Evolutionary conservation across 2,329 filamentous ascomycete genomes (phyloP).

Genomic region (Nigrospora sphaerica): DNA sequence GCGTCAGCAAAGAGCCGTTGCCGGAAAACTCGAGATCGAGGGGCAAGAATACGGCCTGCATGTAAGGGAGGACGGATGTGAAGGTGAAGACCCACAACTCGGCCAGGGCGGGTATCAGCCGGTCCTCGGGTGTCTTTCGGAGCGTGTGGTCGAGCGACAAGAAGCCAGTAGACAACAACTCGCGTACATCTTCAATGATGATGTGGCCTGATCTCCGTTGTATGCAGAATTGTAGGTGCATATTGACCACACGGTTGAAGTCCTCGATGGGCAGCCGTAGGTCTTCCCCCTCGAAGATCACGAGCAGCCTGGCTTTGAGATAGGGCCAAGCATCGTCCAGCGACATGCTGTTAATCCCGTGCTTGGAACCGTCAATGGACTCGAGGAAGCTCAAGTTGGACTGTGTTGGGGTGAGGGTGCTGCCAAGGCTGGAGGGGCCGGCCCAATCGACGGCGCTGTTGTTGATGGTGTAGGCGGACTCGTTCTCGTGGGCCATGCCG

Average conservation of each 20-base stretch:
- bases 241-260: conserved; percentile 71
- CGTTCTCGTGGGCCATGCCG: conserved; percentile 42
- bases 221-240: conserved; percentile 73
- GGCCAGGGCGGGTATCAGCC: conserved; percentile 82
- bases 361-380: conserved; percentile 47
- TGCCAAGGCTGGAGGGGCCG: conserved; percentile 44
- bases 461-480: conserved; percentile 31
- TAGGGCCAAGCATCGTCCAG: conserved; percentile 78
- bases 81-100: conserved; percentile 94
- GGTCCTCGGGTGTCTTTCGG: conserved; percentile 71
- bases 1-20: conserved; percentile 68
- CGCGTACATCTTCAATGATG: conserved; percentile 69
- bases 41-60: conserved; percentile 91
- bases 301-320: conserved; percentile 66
- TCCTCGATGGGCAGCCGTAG: conserved; percentile 75
- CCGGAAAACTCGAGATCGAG: conserved; percentile 91
- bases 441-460: conserved; percentile 37
- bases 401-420: conserved; percentile 16
- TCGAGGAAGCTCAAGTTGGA: conserved; percentile 38
- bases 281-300: conserved; percentile 77
- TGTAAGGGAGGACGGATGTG: conserved; percentile 81
- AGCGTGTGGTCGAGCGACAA: conserved; percentile 78
- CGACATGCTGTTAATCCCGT: conserved; percentile 63
- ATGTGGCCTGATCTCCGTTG: conserved; percentile 63
- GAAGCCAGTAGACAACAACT: conserved; percentile 76